phyloP scores from a whole-genome alignment of 495 filamentous ascomycete genomes.

The Achaetomiella virescens region DNA sequence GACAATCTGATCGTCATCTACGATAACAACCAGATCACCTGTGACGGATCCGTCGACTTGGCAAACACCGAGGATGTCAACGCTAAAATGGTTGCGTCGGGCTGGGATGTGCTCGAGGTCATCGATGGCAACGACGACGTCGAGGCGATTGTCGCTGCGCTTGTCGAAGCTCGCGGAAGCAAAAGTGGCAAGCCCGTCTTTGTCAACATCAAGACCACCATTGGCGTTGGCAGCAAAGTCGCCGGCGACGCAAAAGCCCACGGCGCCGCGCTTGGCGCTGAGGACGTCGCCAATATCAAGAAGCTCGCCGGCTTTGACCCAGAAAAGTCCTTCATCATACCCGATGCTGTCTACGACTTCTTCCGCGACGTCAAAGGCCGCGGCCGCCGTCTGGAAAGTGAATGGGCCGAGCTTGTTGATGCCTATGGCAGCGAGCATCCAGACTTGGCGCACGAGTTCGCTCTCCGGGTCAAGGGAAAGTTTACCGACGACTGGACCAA shows the following conservation, averaged over 20 bases:
- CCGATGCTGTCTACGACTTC: conserved; percentile 43
- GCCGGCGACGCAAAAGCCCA: conserved; percentile 48
- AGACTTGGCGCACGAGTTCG: conserved; percentile 43
- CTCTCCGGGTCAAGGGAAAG: conserved; percentile 40
- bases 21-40: conserved; percentile 57
- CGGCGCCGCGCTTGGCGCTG: conserved; percentile 28
- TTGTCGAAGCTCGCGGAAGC: conserved; percentile 37
- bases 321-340: conserved; percentile 42
- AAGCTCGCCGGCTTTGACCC: conserved; percentile 39
- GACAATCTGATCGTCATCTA: conserved; percentile 53
- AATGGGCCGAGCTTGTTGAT: conserved; percentile 42
- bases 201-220: conserved; percentile 54
- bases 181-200: conserved; percentile 49
- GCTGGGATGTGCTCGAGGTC: conserved; percentile 54
- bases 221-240: conserved; percentile 47
- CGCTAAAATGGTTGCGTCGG: conserved; percentile 51
- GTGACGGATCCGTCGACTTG: conserved; percentile 52
- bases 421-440: conserved; percentile 40
- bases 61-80: conserved; percentile 55
- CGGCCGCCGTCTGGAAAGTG: conserved; percentile 35
- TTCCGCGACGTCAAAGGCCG: conserved; percentile 39
- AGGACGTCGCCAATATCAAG: conserved; percentile 46
- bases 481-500: conserved; percentile 18
- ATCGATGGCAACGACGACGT: conserved; percentile 49
- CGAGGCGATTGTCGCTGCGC: conserved; percentile 43